Evolutionary conservation across 1,139 yeast species (phyloP), one percentile per base, ranked within the genome.

Genomic region (Suhomyces taliae): DNA sequence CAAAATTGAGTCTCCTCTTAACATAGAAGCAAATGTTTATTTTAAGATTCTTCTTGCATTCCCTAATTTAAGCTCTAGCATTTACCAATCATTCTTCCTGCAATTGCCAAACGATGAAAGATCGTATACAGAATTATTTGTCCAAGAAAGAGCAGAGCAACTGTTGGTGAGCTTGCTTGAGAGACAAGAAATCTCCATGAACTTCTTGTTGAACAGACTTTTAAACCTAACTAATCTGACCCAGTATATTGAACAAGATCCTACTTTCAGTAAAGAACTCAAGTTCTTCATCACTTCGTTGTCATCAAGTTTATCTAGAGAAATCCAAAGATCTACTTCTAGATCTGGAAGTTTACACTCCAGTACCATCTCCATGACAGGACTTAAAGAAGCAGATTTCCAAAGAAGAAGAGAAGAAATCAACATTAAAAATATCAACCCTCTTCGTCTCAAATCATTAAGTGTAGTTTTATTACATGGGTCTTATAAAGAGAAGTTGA

Each of bases 111-210:
- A n/a, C 27, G 43, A 44, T n/a, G 44, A 45, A 2, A 39, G 41
- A 34, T 40, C 44, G n/a, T 37, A 33, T n/a, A 40, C 43, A 14
- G 49, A 50, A 10, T 36, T 45, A 15, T 36, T 36, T 12, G 19
- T 10, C 12, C 33, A 32, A n/a, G 50, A 46, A 10, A 36, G 39
- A 2, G 47, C 39, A 2, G 57, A 51, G 15, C 49, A 52, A 35
- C 45, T 51, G n/a, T 48, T 53, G 14, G 47, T 53, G 19, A 44
- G 44, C n/a, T 40, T 53, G 5, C 38, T 37, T 34, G 69, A 64
- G 39, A 58, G 76, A 44, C 72, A 67, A 41, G 76, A 72, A 47
- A 59, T 71, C 9, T 62, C 76, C 4, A 54, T 71, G 43, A 42
- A 70, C 49, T 72, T 58, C 43, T 47, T 68, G 1, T 44, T 72